phyloP scores from a whole-genome alignment of 176 grass and related monocot genomes.

The Dendrocalamus sinicus region DNA sequence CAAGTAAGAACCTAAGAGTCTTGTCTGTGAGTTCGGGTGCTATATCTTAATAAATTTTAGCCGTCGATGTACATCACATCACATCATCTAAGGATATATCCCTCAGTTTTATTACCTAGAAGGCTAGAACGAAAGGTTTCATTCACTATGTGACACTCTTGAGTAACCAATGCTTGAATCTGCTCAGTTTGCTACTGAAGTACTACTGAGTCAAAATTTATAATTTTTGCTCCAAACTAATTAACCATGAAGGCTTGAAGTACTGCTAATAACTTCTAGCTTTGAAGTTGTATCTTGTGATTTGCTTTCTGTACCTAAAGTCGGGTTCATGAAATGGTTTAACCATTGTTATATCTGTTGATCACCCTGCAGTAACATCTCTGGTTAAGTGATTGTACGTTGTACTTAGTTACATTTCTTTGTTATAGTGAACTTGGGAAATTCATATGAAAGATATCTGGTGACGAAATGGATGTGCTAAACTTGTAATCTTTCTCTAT shows the following conservation, averaged over 20 bases:
- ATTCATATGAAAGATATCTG: not conserved
- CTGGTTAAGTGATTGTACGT: not conserved
- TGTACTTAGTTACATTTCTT: not conserved
- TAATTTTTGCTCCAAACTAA: not conserved
- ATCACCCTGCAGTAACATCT: not conserved
- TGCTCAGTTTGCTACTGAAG: not conserved
- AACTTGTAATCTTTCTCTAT: slow-evolving; percentile 16
- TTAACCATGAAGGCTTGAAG: not conserved
- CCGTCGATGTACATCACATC: not conserved
- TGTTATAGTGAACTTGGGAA: not conserved
- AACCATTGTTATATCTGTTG: not conserved
- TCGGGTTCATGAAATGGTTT: not conserved
- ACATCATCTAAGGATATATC: not conserved
- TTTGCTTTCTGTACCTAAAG: not conserved
- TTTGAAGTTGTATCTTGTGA: not conserved
- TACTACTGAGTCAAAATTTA: not conserved
- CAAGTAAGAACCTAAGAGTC: not conserved
- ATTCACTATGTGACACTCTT: not conserved
- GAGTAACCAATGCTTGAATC: not conserved
- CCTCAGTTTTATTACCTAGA: not conserved
- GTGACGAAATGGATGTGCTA: not conserved
- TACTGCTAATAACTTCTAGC: not conserved
- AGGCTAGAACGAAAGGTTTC: not conserved
- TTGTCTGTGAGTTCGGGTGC: not conserved
- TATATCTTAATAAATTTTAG: not conserved